A percentile compares a stretch with the other conserved stretches of the same genome.
Conservation (phyloP, 192 early-diverging fungal genomes). For the Dispira simplex region DNA sequence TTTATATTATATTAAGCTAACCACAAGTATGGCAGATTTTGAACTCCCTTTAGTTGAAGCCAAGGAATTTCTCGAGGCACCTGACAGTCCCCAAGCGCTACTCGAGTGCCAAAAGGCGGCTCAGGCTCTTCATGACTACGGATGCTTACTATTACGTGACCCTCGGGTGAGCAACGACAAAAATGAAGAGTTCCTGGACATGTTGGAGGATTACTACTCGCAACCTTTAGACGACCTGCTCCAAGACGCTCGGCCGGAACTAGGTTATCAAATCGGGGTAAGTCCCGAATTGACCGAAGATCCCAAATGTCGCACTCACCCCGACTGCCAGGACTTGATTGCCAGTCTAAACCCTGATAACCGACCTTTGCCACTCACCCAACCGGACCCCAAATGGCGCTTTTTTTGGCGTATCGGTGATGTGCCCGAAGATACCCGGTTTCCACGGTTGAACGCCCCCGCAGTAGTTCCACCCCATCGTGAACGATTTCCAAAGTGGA, state of each 20-base stretch:
- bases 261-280: constrained; percentile 35
- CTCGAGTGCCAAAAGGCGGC: constrained; percentile 26
- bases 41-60: constrained; percentile 9
- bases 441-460: constrained; percentile 40
- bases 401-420: constrained; percentile 54
- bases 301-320: constrained; percentile 42
- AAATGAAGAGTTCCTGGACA: constrained; percentile 34
- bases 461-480: constrained; percentile 33
- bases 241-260: constrained; percentile 42
- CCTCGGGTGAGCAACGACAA: constrained; percentile 41
- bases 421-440: constrained; percentile 33
- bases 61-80: not conserved
- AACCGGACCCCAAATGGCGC: constrained; percentile 56
- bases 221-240: constrained; percentile 43
- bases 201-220: constrained; percentile 54
- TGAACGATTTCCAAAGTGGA: constrained; percentile 29
- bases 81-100: not conserved
- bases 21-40: not conserved
- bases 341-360: constrained; percentile 32
- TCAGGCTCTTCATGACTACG: constrained; percentile 41
- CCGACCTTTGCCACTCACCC: constrained; percentile 35
- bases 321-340: constrained; percentile 37
- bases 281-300: constrained; percentile 54
- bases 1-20: not conserved
- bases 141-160: constrained; percentile 44